Conservation (phyloP, 805 yeast species). For the Metschnikowia dekortorum region DNA sequence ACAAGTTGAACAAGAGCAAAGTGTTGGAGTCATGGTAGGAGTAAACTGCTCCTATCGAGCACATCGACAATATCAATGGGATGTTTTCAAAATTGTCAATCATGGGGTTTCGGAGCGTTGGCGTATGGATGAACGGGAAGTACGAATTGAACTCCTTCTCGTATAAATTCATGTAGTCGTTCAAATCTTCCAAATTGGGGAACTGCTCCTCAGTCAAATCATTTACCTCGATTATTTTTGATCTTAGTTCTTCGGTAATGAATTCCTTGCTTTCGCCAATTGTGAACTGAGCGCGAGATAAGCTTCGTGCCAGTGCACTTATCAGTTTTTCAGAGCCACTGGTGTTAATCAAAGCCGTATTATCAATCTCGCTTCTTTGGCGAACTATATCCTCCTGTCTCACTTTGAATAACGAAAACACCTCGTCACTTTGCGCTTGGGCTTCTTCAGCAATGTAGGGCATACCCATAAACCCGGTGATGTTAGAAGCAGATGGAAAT, state of each 20-base stretch:
- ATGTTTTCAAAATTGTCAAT: slow-evolving; percentile 43
- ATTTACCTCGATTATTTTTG: slow-evolving; percentile 49
- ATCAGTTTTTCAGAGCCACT: slow-evolving; percentile 1
- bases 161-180: slow-evolving; percentile 69
- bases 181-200: slow-evolving; percentile 73
- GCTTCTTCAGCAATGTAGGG: slow-evolving; percentile 16
- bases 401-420: slow-evolving; percentile 57
- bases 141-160: slow-evolving; percentile 75
- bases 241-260: slow-evolving; percentile 50
- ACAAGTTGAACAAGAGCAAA: slow-evolving; percentile 60
- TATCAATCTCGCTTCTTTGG: slow-evolving; percentile 23
- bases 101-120: slow-evolving; percentile 42
- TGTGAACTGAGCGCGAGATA: slow-evolving; percentile 16
- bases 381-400: slow-evolving; percentile 65
- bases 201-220: slow-evolving; percentile 56
- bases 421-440: slow-evolving; percentile 39
- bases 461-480: slow-evolving; percentile 49
- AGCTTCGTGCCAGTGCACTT: neutral
- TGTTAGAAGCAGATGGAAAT: slow-evolving; percentile 49
- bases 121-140: slow-evolving; percentile 80
- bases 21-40: slow-evolving; percentile 78
- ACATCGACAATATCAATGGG: slow-evolving; percentile 74
- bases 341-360: neutral
- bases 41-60: slow-evolving; percentile 85
- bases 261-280: slow-evolving; percentile 22